phyloP scores from a whole-genome alignment of 2,329 filamentous ascomycete genomes.

The Aspergillus bombycis region DNA sequence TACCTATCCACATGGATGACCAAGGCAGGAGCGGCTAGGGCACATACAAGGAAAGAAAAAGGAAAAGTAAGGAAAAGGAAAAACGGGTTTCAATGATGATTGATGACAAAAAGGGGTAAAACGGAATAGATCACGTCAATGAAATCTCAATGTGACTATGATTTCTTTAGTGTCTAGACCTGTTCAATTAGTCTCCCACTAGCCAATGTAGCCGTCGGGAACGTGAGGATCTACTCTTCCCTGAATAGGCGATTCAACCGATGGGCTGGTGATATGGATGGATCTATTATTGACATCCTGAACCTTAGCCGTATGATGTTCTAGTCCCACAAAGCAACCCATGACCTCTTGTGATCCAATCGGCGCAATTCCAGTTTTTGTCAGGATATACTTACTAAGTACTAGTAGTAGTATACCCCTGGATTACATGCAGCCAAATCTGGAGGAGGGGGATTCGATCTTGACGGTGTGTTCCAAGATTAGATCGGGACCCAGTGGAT shows the following conservation, averaged over 20 bases:
- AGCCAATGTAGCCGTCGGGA: neutral
- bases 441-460: neutral
- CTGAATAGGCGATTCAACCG: neutral
- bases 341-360: neutral
- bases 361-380: neutral
- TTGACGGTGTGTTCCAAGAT: neutral
- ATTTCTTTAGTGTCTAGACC: neutral
- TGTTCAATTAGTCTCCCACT: neutral
- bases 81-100: neutral
- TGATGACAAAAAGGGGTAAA: neutral
- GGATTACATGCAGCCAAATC: constrained; percentile 6
- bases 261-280: neutral
- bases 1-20: neutral
- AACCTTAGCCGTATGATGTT: neutral
- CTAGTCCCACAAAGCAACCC: neutral
- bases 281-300: neutral
- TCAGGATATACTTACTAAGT: neutral
- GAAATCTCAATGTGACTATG: neutral
- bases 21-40: neutral
- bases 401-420: neutral
- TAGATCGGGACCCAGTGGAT: neutral
- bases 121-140: neutral
- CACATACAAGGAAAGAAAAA: neutral
- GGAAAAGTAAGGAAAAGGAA: neutral
- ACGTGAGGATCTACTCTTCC: neutral